Evolutionary conservation across 257 asterid genomes (phyloP), one percentile per base, ranked within the genome.

Genomic region (Fraxinus cuspidata): DNA sequence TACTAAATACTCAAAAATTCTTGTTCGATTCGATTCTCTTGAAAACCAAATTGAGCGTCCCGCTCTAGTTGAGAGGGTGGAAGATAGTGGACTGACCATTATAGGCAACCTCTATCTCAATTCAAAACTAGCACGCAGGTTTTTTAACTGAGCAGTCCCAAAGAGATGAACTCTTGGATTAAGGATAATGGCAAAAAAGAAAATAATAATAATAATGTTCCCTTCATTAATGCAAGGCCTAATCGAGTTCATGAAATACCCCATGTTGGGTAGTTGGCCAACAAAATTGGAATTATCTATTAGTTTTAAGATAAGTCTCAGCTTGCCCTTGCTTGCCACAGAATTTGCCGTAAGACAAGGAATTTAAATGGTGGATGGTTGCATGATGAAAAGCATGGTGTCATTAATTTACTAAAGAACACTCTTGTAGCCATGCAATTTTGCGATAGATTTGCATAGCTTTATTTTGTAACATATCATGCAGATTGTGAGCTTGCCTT

Each of bases 301-400:
- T 38, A 56, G 37, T 60, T 53, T 21, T 65, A 72, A 68, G 27
- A 76, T 44, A 68, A 40, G 31, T 74, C 72, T 74, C 42, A 32
- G 78, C 77, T 51, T 80, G 86, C 74, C 77, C 72, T 51, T 80
- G 76, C 85, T 83, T 83, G 81, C 84, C 89, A 77, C 60, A 88
- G 80, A 84, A 82, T 77, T 86, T 85, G 81, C 74, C 91, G 93
- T 87, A 86, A 65, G 83, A 79, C 47, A 79, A 88, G 73, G 77
- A 83, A 77, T 68, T 73, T 70, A 77, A 82, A 77, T 70, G 68
- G 76, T 76, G 64, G n/a, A 74, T 60, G 75, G 47, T 70, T n/a
- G 69, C 85, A 80, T 75, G 87, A 77, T 81, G 82, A 83, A 84
- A 91, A 85, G 97, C 93, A 85, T 91, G 96, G 80, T 76, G 49